These are phyloP conservation scores for Nelumbo lutea DNA, from an alignment of 164 flowering plant species.

Conservation along the genomic window DNA sequence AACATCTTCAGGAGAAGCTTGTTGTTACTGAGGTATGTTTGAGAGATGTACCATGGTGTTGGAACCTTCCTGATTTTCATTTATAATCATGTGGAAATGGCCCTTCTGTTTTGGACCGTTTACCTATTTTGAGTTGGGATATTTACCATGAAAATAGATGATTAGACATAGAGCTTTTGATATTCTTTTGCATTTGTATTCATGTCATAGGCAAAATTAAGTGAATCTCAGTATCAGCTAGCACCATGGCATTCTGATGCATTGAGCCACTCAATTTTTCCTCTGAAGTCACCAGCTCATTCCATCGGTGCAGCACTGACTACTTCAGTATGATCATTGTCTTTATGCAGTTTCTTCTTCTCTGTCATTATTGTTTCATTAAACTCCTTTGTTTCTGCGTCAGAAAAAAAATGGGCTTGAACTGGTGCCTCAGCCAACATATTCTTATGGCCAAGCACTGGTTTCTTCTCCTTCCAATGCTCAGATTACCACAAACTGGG, in stretches of 20 bases:
- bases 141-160: not conserved
- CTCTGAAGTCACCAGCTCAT: slow-evolving; percentile 1
- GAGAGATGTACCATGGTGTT: not conserved
- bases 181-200: not conserved
- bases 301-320: slow-evolving; percentile 13
- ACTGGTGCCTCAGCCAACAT: slow-evolving; percentile 44
- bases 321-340: slow-evolving; percentile 46
- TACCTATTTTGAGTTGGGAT: not conserved
- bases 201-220: not conserved
- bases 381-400: slow-evolving; percentile 4
- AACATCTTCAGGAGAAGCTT: slow-evolving; percentile 85
- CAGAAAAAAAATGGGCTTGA: slow-evolving; percentile 5
- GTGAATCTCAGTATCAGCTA: slow-evolving; percentile 71
- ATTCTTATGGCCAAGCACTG: slow-evolving; percentile 21
- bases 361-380: slow-evolving; percentile 9
- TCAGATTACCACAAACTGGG: slow-evolving; percentile 50
- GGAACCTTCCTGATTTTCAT: not conserved
- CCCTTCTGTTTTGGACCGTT: not conserved
- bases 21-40: slow-evolving; percentile 67
- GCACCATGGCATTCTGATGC: slow-evolving; percentile 62
- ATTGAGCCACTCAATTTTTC: not conserved
- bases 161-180: not conserved
- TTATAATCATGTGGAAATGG: not conserved
- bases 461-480: slow-evolving; percentile 29
- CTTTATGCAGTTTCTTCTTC: slow-evolving; percentile 7